Conservation (phyloP, 306 rosid genomes). For the Potentilla sterilis region DNA sequence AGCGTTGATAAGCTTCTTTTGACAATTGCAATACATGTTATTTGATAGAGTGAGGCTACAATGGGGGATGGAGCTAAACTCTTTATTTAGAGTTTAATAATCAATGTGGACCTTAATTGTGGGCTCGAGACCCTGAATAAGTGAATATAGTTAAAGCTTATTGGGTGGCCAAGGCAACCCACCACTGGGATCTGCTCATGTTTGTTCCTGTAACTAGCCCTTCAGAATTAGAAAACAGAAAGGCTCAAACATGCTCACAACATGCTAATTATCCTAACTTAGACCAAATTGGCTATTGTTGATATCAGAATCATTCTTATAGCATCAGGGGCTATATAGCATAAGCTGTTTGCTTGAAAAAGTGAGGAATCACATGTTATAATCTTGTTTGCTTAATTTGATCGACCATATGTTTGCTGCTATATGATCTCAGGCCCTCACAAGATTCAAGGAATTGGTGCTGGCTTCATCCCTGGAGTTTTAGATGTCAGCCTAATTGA, state of each 20-base stretch:
- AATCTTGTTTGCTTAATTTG: slow-evolving; percentile 19
- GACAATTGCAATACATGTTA: background rate
- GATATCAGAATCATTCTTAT: background rate
- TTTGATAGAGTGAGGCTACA: background rate
- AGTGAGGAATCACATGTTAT: background rate
- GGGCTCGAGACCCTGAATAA: background rate
- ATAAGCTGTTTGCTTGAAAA: background rate
- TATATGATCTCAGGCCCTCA: slow-evolving; percentile 67
- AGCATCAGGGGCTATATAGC: background rate
- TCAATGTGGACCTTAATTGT: background rate
- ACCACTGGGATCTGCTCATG: background rate
- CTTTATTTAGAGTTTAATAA: background rate
- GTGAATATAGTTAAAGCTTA: background rate
- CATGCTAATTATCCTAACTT: background rate
- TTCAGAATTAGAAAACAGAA: background rate
- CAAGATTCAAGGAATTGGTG: slow-evolving; percentile 98
- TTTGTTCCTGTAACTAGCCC: background rate
- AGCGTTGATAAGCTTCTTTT: slow-evolving; percentile 25
- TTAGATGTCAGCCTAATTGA: slow-evolving; percentile 65
- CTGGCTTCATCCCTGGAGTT: slow-evolving; percentile 96
- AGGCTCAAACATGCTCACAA: background rate
- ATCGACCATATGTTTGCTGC: slow-evolving; percentile 20
- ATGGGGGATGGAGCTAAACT: background rate
- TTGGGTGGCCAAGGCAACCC: background rate
- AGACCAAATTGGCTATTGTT: background rate